Conservation (phyloP, 176 grass and related monocot genomes). For the Calamus simplicifolius region DNA sequence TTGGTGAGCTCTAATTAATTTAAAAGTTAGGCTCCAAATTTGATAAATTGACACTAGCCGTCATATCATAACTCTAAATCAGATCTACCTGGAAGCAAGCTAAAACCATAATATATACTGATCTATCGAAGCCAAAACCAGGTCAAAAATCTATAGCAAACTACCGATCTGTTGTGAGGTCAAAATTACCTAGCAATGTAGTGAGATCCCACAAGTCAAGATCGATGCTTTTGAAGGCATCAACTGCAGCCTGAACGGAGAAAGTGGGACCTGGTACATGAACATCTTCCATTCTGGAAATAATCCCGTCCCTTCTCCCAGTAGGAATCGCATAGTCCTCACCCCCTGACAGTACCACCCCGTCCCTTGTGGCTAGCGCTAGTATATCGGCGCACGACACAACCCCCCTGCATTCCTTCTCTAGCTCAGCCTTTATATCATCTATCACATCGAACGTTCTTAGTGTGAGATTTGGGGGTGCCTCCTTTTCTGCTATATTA, state of each 20-base stretch:
- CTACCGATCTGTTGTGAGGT: no score
- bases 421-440: conserved; percentile 27
- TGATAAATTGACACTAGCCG: no score
- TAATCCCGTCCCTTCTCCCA: conserved; percentile 33
- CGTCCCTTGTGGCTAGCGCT: conserved; percentile 19
- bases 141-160: no score
- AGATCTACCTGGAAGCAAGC: no score
- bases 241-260: conserved; percentile 9
- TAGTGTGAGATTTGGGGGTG: conserved; percentile 29
- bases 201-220: conserved; percentile 15
- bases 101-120: no score
- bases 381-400: conserved; percentile 47
- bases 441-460: conserved; percentile 35
- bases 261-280: conserved; percentile 21
- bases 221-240: conserved; percentile 17
- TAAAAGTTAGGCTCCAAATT: no score
- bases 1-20: no score
- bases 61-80: no score
- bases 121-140: no score
- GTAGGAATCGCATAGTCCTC: conserved; percentile 13
- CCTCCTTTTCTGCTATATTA: conserved; percentile 30
- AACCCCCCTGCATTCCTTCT: conserved; percentile 26
- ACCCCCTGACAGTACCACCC: conserved; percentile 17
- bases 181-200: conserved; percentile 9
- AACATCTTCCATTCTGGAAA: conserved; percentile 26